phyloP scores from a whole-genome alignment of 495 filamentous ascomycete genomes.

The Polyplosphaeria fusca region DNA sequence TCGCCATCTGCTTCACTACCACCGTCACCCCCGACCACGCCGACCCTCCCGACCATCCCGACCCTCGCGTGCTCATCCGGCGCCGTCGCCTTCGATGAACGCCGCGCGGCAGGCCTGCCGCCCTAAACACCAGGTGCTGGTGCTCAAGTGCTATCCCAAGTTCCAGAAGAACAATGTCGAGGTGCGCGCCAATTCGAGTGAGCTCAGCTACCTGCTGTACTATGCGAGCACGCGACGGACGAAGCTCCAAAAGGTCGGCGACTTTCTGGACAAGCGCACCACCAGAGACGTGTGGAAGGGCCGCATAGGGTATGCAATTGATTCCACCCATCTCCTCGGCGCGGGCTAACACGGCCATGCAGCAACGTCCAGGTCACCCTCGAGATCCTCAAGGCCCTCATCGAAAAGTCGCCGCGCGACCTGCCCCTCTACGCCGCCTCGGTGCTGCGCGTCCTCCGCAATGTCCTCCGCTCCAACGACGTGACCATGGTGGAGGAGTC shows the following conservation, averaged over 20 bases:
- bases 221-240: slow-evolving; percentile 88
- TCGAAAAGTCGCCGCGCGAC: slow-evolving; percentile 87
- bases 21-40: too few species aligned
- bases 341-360: slow-evolving; percentile 6
- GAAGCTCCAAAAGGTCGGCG: slow-evolving; percentile 90
- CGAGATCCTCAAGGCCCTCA: slow-evolving; percentile 79
- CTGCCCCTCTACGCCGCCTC: slow-evolving; percentile 80
- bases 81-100: slow-evolving; percentile 47
- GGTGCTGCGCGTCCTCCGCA: slow-evolving; percentile 73
- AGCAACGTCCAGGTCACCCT: slow-evolving; percentile 93
- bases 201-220: slow-evolving; percentile 92
- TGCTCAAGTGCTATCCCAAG: slow-evolving; percentile 89
- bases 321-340: background rate
- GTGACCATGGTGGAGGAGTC: slow-evolving; percentile 87
- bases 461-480: slow-evolving; percentile 73
- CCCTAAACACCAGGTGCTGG: slow-evolving; percentile 89
- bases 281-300: slow-evolving; percentile 79
- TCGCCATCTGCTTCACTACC: too few species aligned
- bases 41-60: background rate
- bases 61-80: background rate
- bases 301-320: slow-evolving; percentile 70
- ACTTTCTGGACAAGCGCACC: slow-evolving; percentile 86
- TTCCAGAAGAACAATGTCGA: slow-evolving; percentile 84
- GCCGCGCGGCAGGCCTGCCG: slow-evolving; percentile 63
- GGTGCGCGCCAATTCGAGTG: slow-evolving; percentile 88